Evolutionary conservation across 352 stramenopile species (phyloP).

Genomic region (Pythium myriotylum): DNA sequence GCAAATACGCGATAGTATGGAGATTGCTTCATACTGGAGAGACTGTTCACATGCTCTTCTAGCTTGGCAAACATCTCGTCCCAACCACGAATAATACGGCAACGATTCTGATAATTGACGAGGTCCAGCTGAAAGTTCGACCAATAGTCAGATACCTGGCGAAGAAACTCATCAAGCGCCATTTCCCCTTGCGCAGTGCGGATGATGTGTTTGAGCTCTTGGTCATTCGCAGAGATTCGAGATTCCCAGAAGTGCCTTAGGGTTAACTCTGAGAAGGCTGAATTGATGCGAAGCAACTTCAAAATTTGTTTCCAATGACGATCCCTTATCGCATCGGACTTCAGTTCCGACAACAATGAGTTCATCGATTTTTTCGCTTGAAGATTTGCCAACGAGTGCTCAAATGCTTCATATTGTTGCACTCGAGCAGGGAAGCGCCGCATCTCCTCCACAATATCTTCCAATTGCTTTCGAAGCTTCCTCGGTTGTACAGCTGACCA

Average conservation of each 20-base stretch:
- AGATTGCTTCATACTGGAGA: conserved; percentile 99
- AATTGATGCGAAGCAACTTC: conserved; percentile 91
- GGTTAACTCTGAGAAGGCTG: conserved; percentile 95
- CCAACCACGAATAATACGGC: conserved; percentile 98
- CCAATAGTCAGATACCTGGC: conserved; percentile 93
- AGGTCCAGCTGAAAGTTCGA: conserved; percentile 90
- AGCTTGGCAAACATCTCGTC: conserved; percentile 99
- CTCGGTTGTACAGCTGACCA: conserved; percentile 94
- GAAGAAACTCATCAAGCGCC: conserved; percentile 98
- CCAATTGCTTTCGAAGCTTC: conserved; percentile 96
- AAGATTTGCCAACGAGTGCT: conserved; percentile 92
- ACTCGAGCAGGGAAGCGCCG: conserved; percentile 95
- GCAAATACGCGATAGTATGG: conserved; percentile 99
- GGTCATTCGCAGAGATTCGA: conserved; percentile 91
- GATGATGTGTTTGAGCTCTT: conserved; percentile 97
- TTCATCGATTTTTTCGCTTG: conserved; percentile 94
- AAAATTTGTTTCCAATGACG: conserved; percentile 99
- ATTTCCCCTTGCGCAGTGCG: conserved; percentile 99
- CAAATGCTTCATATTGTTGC: conserved; percentile 98
- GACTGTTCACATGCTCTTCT: conserved; percentile 99
- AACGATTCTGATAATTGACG: conserved; percentile 93
- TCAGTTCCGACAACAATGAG: conserved; percentile 95
- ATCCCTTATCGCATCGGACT: conserved; percentile 98
- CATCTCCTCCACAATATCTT: conserved; percentile 97
- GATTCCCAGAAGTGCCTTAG: conserved; percentile 98